These are phyloP conservation scores for Adansonia grandidieri DNA, from an alignment of 441 rosid species.

Conservation along the genomic window DNA sequence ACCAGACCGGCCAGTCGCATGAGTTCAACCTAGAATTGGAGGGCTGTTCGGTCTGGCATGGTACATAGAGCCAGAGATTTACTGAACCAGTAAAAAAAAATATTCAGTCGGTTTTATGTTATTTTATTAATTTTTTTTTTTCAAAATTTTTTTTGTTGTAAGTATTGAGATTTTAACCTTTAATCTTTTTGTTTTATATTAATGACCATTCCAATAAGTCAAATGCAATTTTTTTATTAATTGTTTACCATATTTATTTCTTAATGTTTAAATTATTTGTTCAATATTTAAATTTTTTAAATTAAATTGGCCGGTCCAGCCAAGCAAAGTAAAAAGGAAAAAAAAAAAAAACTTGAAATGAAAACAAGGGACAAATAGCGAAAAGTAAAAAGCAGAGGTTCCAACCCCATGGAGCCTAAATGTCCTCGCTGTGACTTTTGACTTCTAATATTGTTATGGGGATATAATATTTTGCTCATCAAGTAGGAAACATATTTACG, in stretches of 20 bases:
- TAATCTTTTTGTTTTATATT: not conserved
- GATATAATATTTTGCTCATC: not conserved
- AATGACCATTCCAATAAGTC: not conserved
- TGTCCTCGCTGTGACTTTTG: not conserved
- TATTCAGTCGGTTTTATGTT: not conserved
- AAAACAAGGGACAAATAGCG: not conserved
- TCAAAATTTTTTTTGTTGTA: too few relatives aligned
- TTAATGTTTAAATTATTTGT: not conserved
- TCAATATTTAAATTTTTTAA: not conserved
- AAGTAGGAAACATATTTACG: not conserved
- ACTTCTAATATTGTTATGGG: not conserved
- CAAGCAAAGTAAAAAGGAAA: not conserved
- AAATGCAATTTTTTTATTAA: not conserved
- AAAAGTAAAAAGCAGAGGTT: not conserved
- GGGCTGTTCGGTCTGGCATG: not conserved
- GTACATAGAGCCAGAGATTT: not conserved
- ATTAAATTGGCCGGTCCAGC: not conserved
- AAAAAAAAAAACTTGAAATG: not conserved
- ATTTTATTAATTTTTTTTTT: too few relatives aligned
- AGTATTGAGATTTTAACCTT: not conserved
- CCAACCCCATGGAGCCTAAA: not conserved
- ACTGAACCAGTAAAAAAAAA: not conserved
- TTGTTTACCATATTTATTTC: constrained; percentile 1
- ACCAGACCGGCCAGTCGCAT: not conserved
- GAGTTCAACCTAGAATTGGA: not conserved